Conservation (phyloP, 192 early-diverging fungal species). For the Helicostylum pulchrum region DNA sequence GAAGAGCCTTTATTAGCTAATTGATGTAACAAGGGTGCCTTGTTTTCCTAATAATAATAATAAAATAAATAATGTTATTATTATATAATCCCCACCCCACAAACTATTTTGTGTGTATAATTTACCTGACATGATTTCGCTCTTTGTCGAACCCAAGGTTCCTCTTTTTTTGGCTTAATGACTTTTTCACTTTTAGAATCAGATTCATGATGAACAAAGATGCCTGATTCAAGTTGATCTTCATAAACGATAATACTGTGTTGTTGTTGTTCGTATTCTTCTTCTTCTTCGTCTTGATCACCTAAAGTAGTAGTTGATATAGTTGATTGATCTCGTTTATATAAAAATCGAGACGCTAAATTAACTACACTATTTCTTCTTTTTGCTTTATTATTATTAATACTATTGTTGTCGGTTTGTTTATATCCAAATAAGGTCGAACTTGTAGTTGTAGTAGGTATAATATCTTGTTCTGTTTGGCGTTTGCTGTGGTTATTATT, state of each 20-base stretch:
- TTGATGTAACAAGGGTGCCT: slow-evolving; percentile 17
- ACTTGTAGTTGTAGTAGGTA: too few species aligned
- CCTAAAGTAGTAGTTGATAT: too few species aligned
- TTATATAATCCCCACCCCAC: neutral
- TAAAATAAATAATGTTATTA: slow-evolving; percentile 1
- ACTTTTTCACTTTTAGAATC: slow-evolving; percentile 21
- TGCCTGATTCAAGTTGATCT: too few species aligned
- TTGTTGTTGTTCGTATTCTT: too few species aligned
- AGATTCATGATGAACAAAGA: neutral
- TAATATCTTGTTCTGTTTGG: too few species aligned
- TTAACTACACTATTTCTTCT: neutral
- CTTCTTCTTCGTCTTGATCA: too few species aligned
- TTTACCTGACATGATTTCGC: slow-evolving; percentile 25
- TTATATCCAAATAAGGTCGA: slow-evolving; percentile 2
- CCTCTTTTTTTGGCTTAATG: slow-evolving; percentile 10
- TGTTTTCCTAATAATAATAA: slow-evolving; percentile 9
- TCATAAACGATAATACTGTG: too few species aligned
- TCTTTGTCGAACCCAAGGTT: slow-evolving; percentile 18
- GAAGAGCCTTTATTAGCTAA: slow-evolving; percentile 7
- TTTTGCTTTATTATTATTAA: slow-evolving; percentile 7
- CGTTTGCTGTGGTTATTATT: too few species aligned
- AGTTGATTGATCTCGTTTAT: too few species aligned
- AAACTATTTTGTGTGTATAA: neutral
- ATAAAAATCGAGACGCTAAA: slow-evolving; percentile 5
- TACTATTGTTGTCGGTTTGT: slow-evolving; percentile 7